Evolutionary conservation across 192 early-diverging fungal species (phyloP).

Genomic region (Coemansia reversa): DNA sequence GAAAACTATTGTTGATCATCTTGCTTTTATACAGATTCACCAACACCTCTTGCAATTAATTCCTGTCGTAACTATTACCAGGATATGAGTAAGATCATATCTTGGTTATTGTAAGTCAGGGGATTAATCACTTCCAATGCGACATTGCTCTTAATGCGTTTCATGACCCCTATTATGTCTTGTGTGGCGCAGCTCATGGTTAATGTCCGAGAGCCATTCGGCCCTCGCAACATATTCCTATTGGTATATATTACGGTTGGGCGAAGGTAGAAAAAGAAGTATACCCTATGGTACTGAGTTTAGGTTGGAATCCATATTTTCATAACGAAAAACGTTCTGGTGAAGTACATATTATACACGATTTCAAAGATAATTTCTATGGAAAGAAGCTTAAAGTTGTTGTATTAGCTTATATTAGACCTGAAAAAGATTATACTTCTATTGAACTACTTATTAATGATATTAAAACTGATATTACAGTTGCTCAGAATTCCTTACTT

Average conservation of each 20-base stretch:
- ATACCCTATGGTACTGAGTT: slow-evolving; percentile 97
- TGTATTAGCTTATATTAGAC: slow-evolving; percentile 84
- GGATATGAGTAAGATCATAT: too few relatives aligned
- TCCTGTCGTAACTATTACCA: too few relatives aligned
- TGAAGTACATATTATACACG: slow-evolving; percentile 95
- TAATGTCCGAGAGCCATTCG: too few relatives aligned
- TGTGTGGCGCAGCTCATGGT: too few relatives aligned
- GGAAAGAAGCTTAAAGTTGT: slow-evolving; percentile 76
- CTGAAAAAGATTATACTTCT: slow-evolving; percentile 84
- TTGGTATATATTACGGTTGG: slow-evolving; percentile 97
- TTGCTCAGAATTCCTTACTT: slow-evolving; percentile 28
- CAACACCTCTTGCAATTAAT: too few relatives aligned
- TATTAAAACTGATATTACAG: slow-evolving; percentile 81
- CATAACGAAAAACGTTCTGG: slow-evolving; percentile 96
- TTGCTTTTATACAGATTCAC: too few relatives aligned
- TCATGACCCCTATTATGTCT: too few relatives aligned
- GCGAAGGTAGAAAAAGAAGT: slow-evolving; percentile 70
- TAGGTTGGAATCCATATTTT: slow-evolving; percentile 99
- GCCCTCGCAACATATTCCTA: too few relatives aligned
- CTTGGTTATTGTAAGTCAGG: too few relatives aligned
- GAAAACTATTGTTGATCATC: too few relatives aligned
- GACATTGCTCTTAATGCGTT: too few relatives aligned
- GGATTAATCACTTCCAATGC: too few relatives aligned
- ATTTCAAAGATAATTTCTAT: slow-evolving; percentile 90
- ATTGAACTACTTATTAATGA: slow-evolving; percentile 91